These are phyloP conservation scores for Saccharomycopsis guyanensis DNA, from an alignment of 805 yeast genomes.

Conservation along the genomic window DNA sequence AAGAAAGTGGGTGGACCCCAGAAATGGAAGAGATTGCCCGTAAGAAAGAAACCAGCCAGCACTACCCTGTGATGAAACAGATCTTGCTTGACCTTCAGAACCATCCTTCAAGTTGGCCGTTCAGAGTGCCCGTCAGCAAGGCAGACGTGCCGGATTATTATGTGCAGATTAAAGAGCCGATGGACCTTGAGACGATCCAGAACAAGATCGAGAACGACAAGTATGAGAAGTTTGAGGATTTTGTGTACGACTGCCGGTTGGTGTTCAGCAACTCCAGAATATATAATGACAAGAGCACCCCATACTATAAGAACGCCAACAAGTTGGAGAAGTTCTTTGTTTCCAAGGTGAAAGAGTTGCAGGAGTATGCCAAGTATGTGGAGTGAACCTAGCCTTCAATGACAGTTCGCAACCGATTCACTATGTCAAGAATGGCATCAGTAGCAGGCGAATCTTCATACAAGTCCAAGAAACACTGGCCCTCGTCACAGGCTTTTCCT, in stretches of 20 bases:
- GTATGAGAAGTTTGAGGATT: slow-evolving; percentile 85
- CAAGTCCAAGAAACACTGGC: slow-evolving; percentile 73
- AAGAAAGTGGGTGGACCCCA: slow-evolving; percentile 95
- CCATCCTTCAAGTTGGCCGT: slow-evolving; percentile 98
- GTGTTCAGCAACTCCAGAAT: slow-evolving; percentile 87
- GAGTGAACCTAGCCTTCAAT: slow-evolving; percentile 11
- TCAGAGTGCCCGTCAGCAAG: slow-evolving; percentile 82
- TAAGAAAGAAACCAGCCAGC: slow-evolving; percentile 89
- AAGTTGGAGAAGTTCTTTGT: slow-evolving; percentile 86
- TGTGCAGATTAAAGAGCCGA: slow-evolving; percentile 93
- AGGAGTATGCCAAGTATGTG: slow-evolving; percentile 52
- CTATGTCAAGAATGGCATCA: slow-evolving; percentile 75
- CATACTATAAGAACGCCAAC: slow-evolving; percentile 91
- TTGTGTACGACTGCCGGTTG: slow-evolving; percentile 78
- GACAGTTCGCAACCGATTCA: slow-evolving; percentile 53
- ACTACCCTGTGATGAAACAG: slow-evolving; percentile 88
- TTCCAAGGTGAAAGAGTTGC: slow-evolving; percentile 75
- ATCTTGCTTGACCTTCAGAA: slow-evolving; percentile 81
- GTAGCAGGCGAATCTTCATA: slow-evolving; percentile 94
- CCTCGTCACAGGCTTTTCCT: slow-evolving; percentile 81
- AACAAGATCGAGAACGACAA: slow-evolving; percentile 85
- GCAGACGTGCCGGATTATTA: slow-evolving; percentile 96
- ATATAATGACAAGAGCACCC: slow-evolving; percentile 89
- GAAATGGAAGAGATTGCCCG: slow-evolving; percentile 97
- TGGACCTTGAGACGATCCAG: slow-evolving; percentile 97